Evolutionary conservation across 495 filamentous ascomycete genomes (phyloP).

Genomic region (Penicillium angulare): DNA sequence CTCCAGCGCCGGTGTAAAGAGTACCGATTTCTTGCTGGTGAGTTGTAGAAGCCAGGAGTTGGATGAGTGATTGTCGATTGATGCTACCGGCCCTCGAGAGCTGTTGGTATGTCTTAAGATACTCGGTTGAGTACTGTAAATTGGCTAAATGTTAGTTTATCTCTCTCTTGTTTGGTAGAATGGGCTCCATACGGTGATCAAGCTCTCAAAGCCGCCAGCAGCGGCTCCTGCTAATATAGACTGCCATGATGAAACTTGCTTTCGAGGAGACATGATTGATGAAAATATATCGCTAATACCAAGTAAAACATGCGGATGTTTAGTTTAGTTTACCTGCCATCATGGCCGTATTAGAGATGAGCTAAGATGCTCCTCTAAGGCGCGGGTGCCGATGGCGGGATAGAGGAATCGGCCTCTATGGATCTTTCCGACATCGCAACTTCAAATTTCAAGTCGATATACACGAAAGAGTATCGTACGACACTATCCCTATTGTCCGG

Average conservation of each 20-base stretch:
- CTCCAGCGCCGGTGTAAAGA: constrained; percentile 20
- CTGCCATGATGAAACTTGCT: constrained; percentile 16
- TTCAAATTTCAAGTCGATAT: too few species aligned
- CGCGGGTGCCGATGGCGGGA: background rate
- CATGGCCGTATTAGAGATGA: background rate
- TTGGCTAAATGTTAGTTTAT: background rate
- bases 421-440: background rate
- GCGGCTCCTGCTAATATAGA: constrained; percentile 22
- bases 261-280: background rate
- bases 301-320: background rate
- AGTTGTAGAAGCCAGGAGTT: constrained; percentile 10
- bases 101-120: constrained; percentile 24
- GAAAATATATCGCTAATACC: too few species aligned
- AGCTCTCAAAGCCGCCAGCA: constrained; percentile 17
- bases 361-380: background rate
- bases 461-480: too few species aligned
- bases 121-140: constrained; percentile 12
- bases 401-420: background rate
- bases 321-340: background rate
- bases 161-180: background rate
- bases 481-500: background rate
- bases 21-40: constrained; percentile 13
- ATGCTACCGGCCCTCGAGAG: background rate
- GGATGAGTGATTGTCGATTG: background rate
- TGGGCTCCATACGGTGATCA: constrained; percentile 12